phyloP scores from a whole-genome alignment of 306 rosid species.

The Quillaja saponaria region DNA sequence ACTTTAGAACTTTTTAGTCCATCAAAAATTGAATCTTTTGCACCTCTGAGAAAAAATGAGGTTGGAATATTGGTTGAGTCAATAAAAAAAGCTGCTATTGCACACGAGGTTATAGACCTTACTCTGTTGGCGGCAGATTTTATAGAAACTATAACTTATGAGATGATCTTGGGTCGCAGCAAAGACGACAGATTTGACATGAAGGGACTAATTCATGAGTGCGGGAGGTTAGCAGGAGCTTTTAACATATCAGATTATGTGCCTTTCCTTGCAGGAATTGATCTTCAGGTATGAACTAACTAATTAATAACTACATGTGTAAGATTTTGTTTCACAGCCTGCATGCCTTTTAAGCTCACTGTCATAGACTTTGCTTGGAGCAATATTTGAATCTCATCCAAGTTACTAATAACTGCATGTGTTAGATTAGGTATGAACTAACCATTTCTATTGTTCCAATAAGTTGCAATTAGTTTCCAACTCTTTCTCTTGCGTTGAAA shows the following conservation, averaged over 20 bases:
- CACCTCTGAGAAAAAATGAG: slow-evolving; percentile 25
- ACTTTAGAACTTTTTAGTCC: slow-evolving; percentile 28
- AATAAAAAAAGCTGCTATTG: neutral
- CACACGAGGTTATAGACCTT: slow-evolving; percentile 23
- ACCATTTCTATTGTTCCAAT: no score
- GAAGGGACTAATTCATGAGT: slow-evolving; percentile 11
- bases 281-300: slow-evolving; percentile 30
- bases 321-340: neutral
- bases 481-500: no score
- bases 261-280: slow-evolving; percentile 29
- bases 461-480: no score
- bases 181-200: slow-evolving; percentile 18
- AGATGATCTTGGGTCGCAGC: no score
- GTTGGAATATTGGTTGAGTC: neutral
- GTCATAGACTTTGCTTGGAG: no score
- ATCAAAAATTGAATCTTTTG: slow-evolving; percentile 35
- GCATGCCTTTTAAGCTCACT: no score
- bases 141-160: slow-evolving; percentile 17
- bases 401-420: no score
- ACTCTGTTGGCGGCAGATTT: neutral
- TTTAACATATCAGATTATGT: slow-evolving; percentile 29
- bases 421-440: no score
- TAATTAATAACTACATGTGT: neutral
- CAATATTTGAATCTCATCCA: no score
- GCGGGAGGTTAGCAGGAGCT: neutral